These are phyloP conservation scores for Trypanosoma rangeli DNA, from an alignment of 208 protist species.

Conservation along the genomic window DNA sequence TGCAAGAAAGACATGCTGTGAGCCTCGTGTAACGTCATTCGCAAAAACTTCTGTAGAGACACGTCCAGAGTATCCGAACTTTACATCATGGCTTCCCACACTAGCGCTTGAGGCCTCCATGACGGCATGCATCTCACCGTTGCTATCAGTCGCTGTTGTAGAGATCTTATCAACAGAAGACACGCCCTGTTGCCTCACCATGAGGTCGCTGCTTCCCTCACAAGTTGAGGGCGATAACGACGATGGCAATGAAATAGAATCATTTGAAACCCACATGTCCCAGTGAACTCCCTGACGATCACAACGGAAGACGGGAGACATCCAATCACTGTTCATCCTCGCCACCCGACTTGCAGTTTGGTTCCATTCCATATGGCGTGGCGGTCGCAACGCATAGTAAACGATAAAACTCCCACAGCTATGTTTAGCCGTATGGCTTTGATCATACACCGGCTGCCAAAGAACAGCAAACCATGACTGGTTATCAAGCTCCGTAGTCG, in stretches of 20 bases:
- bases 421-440: conserved; percentile 75
- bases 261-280: conserved; percentile 54
- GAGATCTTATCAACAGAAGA: not conserved
- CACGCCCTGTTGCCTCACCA: not conserved
- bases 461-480: conserved; percentile 88
- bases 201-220: not conserved
- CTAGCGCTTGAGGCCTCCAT: conserved; percentile 14
- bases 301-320: conserved; percentile 66
- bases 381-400: conserved; percentile 80
- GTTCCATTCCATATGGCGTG: conserved; percentile 58
- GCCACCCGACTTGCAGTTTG: conserved; percentile 49
- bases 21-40: not conserved
- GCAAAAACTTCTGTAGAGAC: conserved; percentile 1
- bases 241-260: not conserved
- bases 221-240: not conserved
- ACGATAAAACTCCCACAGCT: conserved; percentile 84
- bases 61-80: not conserved
- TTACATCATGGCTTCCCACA: conserved; percentile 15
- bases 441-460: conserved; percentile 84
- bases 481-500: conserved; percentile 70
- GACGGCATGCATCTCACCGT: not conserved
- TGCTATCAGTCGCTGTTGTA: not conserved
- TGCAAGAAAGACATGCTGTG: not conserved
- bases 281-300: conserved; percentile 60
- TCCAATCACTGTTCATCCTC: conserved; percentile 67